Base-by-base conservation (phyloP, 2,329 filamentous ascomycete genomes). In the Ciborinia camelliae region DNA sequence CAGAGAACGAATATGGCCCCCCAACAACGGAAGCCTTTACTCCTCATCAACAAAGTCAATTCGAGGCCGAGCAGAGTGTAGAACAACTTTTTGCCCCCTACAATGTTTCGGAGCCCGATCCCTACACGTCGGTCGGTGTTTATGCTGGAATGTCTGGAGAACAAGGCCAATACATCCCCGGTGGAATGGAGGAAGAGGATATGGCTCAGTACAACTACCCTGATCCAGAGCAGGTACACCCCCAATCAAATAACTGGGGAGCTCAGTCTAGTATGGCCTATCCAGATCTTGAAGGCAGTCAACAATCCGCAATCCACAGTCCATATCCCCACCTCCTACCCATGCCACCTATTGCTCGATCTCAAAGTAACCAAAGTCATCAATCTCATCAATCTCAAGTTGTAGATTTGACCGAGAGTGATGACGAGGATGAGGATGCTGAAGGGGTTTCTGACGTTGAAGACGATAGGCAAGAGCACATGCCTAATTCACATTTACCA, bases 361-460 rank as follows among this genome's bases (percentile, higher is more conserved):
- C 70, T 7, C 67, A 69, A 64, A 71, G 69, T 62, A 60, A 43
- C 28, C 69, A 69, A 35, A 73, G 71, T 28, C 62, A 64, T 47
- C 55, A 35, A 45, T 58, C 39, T 9, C 15, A 18, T 10, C 52
- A 54, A 50, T 73, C 73, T 32, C 61, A 63, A 48, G 58, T 67
- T 50, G 66, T 74, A 28, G 69, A 73, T 61, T 65, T 74, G 32
- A 72, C 68, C 5, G 73, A 73, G 54, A 68, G 66, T 52, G 67
- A 65, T 57, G 64, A 68, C 14, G 68, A 68, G 23, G 64, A 69
- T 23, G 61, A 65, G 32, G 62, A 66, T 58, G 61, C 32, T 4
- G 65, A 67, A 51, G 51, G 52, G 12, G 47, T 26, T 30, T 32
- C 37, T 41, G 65, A 69, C 32, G 68, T 64, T 18, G 68, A 66